phyloP scores from a whole-genome alignment of 768 basidiomycete species.

The Pholiota molesta region DNA sequence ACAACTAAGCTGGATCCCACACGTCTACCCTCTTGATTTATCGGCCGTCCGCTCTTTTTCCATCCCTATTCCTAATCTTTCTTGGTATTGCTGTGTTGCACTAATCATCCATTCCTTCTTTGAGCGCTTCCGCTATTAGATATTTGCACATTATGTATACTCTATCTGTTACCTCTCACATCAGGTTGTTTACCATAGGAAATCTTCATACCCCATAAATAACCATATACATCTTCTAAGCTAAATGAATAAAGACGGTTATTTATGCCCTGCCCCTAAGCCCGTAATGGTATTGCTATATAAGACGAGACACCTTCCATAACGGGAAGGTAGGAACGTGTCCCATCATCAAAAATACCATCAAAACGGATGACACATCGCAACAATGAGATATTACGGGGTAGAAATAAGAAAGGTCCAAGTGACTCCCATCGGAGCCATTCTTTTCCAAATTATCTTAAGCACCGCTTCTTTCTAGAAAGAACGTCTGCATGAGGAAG shows the following conservation, averaged over 20 bases:
- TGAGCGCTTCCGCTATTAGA: constrained; percentile 10
- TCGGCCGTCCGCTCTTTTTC: constrained; percentile 11
- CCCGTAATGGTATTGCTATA: constrained; percentile 14
- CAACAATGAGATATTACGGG: constrained; percentile 1
- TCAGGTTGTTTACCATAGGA: constrained; percentile 9
- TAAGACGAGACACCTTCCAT: constrained; percentile 21
- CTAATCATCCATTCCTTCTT: constrained; percentile 10
- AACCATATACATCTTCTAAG: not conserved
- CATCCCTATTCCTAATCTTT: constrained; percentile 23
- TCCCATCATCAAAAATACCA: not conserved
- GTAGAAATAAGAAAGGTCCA: not conserved
- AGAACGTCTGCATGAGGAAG: not conserved
- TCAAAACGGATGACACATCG: not conserved
- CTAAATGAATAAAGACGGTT: not conserved
- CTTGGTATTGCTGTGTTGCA: constrained; percentile 16
- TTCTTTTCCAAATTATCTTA: not conserved
- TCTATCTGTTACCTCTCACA: constrained; percentile 17
- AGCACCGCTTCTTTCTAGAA: not conserved
- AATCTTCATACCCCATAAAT: constrained; percentile 6
- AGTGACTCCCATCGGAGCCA: constrained; percentile 6
- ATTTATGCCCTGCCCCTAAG: constrained; percentile 3
- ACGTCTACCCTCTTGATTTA: constrained; percentile 45
- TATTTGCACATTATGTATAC: constrained; percentile 23
- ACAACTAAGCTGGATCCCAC: constrained; percentile 84
- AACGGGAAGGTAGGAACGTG: constrained; percentile 8